A percentile compares a stretch with the other conserved stretches of the same genome.
These are phyloP conservation scores for Candida palmyrensis DNA, from an alignment of 805 yeast species.

Conservation along the genomic window DNA sequence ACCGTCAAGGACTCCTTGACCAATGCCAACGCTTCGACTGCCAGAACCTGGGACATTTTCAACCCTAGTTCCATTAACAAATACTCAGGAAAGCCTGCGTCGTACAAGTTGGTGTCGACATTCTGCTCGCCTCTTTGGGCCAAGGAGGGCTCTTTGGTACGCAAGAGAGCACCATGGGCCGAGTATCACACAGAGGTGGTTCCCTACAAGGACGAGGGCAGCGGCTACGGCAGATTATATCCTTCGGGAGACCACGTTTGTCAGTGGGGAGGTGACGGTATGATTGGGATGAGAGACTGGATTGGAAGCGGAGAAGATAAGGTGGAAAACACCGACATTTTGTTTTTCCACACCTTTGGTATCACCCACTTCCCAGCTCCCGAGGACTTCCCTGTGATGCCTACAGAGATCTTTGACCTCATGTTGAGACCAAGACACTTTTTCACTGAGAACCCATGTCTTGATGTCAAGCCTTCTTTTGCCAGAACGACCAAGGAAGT, in stretches of 20 bases:
- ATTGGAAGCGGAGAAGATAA: constrained; percentile 54
- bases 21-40: constrained; percentile 54
- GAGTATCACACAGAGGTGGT: constrained; percentile 60
- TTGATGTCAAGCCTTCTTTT: constrained; percentile 66
- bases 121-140: constrained; percentile 73
- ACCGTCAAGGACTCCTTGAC: constrained; percentile 64
- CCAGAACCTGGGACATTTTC: constrained; percentile 73
- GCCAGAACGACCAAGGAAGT: constrained; percentile 38
- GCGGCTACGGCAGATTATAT: constrained; percentile 55
- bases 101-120: constrained; percentile 71
- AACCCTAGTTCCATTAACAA: constrained; percentile 65
- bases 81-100: constrained; percentile 69
- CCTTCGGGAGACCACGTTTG: constrained; percentile 81
- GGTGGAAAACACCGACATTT: constrained; percentile 64
- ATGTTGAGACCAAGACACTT: constrained; percentile 75
- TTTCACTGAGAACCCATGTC: constrained; percentile 71
- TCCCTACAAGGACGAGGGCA: constrained; percentile 55
- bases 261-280: constrained; percentile 68
- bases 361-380: constrained; percentile 85
- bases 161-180: constrained; percentile 84
- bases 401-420: constrained; percentile 74
- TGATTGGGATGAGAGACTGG: constrained; percentile 65
- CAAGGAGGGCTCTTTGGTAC: constrained; percentile 65
- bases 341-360: constrained; percentile 79
- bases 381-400: constrained; percentile 88